These are phyloP conservation scores for Aspergillus carbonarius DNA, from an alignment of 2,329 filamentous ascomycete species.

Conservation along the genomic window DNA sequence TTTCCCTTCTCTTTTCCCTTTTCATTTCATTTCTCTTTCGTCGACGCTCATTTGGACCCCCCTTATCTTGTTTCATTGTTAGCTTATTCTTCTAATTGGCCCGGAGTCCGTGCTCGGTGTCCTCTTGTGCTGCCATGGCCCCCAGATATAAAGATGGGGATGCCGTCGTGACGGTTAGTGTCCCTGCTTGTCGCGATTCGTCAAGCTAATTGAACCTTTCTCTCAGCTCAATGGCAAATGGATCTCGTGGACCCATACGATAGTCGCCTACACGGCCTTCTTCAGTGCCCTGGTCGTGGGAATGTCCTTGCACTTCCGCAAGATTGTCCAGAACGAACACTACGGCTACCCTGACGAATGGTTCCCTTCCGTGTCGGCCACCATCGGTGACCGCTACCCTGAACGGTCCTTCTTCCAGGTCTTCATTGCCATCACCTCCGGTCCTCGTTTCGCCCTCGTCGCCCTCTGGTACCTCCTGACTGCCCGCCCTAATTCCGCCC, in stretches of 20 bases:
- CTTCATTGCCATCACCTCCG: constrained; percentile 94
- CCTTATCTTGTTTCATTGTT: constrained; percentile 19
- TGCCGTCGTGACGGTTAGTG: constrained; percentile 58
- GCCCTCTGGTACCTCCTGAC: constrained; percentile 91
- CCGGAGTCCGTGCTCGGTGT: constrained; percentile 19
- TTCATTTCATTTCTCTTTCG: constrained; percentile 19
- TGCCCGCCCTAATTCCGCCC: constrained; percentile 67
- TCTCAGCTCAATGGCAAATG: constrained; percentile 76
- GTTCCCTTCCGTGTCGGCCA: constrained; percentile 94
- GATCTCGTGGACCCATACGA: constrained; percentile 86
- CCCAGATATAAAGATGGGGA: constrained; percentile 63
- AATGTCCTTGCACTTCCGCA: constrained; percentile 80
- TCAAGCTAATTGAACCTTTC: constrained; percentile 26
- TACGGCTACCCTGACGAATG: constrained; percentile 93
- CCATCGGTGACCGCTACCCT: constrained; percentile 95
- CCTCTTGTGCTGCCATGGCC: constrained; percentile 50
- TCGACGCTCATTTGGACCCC: constrained; percentile 25
- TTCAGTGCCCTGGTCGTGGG: constrained; percentile 82
- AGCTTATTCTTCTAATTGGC: constrained; percentile 15
- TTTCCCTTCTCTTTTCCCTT: constrained; percentile 27
- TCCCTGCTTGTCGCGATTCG: background rate
- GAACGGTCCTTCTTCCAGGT: constrained; percentile 96
- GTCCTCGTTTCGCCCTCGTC: constrained; percentile 86
- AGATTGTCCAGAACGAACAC: constrained; percentile 97
- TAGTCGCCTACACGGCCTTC: constrained; percentile 79